Evolutionary conservation across 495 filamentous ascomycete genomes (phyloP).

Genomic region (Amorphotheca resinae): DNA sequence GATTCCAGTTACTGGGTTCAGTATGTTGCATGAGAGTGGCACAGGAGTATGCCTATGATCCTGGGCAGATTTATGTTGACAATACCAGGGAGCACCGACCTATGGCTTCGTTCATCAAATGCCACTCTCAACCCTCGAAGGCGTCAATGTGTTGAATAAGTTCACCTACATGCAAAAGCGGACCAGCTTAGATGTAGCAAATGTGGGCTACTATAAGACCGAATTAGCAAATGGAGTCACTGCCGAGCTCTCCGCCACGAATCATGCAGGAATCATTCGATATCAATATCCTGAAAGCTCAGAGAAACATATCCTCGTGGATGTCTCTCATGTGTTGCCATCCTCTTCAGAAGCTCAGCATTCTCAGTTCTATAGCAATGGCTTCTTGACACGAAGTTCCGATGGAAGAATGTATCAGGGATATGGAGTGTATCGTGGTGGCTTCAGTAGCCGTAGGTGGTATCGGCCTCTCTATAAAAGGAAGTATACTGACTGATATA

Average conservation of each 20-base stretch:
- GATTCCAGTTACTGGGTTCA: constrained; percentile 34
- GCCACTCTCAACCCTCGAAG: constrained; percentile 20
- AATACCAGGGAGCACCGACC: constrained; percentile 36
- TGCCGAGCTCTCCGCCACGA: constrained; percentile 54
- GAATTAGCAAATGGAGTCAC: constrained; percentile 43
- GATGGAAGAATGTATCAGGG: constrained; percentile 42
- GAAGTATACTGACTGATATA: background rate
- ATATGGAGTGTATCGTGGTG: constrained; percentile 38
- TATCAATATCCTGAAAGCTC: constrained; percentile 43
- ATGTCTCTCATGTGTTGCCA: constrained; percentile 27
- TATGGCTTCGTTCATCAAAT: constrained; percentile 47
- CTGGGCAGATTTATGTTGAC: background rate
- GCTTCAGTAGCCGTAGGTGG: constrained; percentile 33
- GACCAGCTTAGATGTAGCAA: constrained; percentile 27
- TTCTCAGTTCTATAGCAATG: constrained; percentile 38
- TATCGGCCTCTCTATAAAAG: background rate
- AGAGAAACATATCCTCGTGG: constrained; percentile 16
- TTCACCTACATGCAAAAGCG: constrained; percentile 29
- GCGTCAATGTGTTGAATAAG: constrained; percentile 31
- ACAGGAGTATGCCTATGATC: constrained; percentile 27
- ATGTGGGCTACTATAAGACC: constrained; percentile 55
- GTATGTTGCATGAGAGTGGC: constrained; percentile 47
- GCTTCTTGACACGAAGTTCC: constrained; percentile 29
- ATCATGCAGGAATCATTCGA: constrained; percentile 50
- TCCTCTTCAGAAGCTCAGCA: constrained; percentile 34